Conservation (phyloP, 1,139 yeast genomes). For the Kodamaea fungicola region DNA sequence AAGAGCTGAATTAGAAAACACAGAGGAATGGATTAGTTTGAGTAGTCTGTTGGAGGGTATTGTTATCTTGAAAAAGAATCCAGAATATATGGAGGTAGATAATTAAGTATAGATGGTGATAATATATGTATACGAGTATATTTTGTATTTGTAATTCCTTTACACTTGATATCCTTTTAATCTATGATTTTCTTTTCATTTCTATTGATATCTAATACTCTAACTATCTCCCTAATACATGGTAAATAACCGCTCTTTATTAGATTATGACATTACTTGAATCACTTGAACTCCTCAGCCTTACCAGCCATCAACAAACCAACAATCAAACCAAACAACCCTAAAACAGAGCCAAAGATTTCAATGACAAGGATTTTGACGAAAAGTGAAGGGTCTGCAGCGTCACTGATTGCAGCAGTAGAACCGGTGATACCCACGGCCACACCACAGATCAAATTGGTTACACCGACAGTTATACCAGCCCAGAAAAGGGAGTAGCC, state of each 20-base stretch:
- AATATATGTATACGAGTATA: too few species aligned
- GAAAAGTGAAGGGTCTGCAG: conserved; percentile 92
- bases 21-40: conserved; percentile 81
- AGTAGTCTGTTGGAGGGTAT: conserved; percentile 86
- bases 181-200: too few species aligned
- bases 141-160: too few species aligned
- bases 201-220: not conserved
- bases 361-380: conserved; percentile 96
- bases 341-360: conserved; percentile 94
- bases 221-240: not conserved
- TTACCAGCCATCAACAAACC: conserved; percentile 96
- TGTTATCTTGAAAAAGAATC: conserved; percentile 87
- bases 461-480: conserved; percentile 90
- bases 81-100: conserved; percentile 76
- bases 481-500: conserved; percentile 98
- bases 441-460: conserved; percentile 93
- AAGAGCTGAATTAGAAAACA: conserved; percentile 91
- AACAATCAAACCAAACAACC: conserved; percentile 90
- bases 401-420: conserved; percentile 96
- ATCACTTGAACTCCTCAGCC: conserved; percentile 69
- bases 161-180: too few species aligned
- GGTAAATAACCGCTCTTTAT: not conserved
- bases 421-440: conserved; percentile 98
- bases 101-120: conserved; percentile 15
- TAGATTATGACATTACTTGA: not conserved